Percentiles rank a stretch among this genome's conserved stretches.
Conservation (phyloP, 2,329 filamentous ascomycete species). For the Podosphaera fusca region DNA sequence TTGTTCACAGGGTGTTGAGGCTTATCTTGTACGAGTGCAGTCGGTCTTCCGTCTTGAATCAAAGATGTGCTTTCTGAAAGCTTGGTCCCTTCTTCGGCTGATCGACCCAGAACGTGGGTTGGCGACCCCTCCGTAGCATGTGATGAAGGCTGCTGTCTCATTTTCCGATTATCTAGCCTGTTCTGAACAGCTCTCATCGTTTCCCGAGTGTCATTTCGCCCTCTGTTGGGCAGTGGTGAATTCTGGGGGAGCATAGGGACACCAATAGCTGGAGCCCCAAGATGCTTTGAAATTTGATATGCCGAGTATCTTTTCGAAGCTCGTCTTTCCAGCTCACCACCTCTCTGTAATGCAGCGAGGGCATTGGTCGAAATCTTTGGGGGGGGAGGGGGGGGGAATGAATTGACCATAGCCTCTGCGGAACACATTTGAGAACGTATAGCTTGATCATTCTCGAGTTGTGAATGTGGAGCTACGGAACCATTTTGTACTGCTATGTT, state of each 20-base stretch:
- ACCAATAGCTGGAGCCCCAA: slow-evolving; percentile 58
- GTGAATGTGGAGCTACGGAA: slow-evolving; percentile 50
- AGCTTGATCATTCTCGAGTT: slow-evolving; percentile 29
- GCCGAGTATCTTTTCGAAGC: slow-evolving; percentile 86
- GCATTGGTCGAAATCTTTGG: slow-evolving; percentile 78
- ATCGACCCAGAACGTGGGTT: slow-evolving; percentile 31
- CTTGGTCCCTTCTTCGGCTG: slow-evolving; percentile 29
- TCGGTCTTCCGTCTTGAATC: too few species aligned
- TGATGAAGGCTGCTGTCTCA: slow-evolving; percentile 20
- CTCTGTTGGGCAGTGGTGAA: slow-evolving; percentile 64
- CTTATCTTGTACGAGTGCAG: too few species aligned
- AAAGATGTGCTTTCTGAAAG: too few species aligned
- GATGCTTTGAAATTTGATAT: slow-evolving; percentile 88
- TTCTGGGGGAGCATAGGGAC: slow-evolving; percentile 74
- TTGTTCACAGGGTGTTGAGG: too few species aligned
- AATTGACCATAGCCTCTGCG: slow-evolving; percentile 27
- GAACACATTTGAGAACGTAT: slow-evolving; percentile 23
- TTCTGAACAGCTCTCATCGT: slow-evolving; percentile 53
- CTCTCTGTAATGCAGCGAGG: slow-evolving; percentile 69
- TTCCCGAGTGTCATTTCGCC: slow-evolving; percentile 53
- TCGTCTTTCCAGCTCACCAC: slow-evolving; percentile 74
- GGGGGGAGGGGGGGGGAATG: slow-evolving; percentile 54
- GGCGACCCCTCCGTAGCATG: slow-evolving; percentile 36
- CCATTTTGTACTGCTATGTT: slow-evolving; percentile 55
- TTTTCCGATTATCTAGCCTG: slow-evolving; percentile 29